These are phyloP conservation scores for Candida xiaguanensis DNA, from an alignment of 805 yeast genomes.

Conservation along the genomic window DNA sequence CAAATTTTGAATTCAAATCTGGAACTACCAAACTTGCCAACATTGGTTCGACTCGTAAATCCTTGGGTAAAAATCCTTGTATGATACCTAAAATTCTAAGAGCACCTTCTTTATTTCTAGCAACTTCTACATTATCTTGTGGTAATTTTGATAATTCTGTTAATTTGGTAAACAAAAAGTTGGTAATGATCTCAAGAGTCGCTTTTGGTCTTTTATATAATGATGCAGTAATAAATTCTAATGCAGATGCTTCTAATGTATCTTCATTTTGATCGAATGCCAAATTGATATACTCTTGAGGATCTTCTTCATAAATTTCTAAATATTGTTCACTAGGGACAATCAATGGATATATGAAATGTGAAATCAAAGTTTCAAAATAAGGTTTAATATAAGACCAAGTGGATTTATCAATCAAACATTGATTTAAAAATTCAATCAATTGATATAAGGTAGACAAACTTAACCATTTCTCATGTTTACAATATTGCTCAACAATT, in stretches of 20 bases:
- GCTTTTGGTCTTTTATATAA: constrained; percentile 62
- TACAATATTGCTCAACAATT: constrained; percentile 73
- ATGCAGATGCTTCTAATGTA: constrained; percentile 78
- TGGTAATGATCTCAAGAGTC: constrained; percentile 57
- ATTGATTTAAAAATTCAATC: constrained; percentile 50
- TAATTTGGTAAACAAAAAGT: constrained; percentile 47
- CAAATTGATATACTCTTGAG: constrained; percentile 80
- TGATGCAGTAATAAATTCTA: constrained; percentile 66
- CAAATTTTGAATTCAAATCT: constrained; percentile 55
- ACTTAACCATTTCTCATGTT: constrained; percentile 63
- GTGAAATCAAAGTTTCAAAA: constrained; percentile 59
- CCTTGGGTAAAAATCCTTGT: constrained; percentile 53
- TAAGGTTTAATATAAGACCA: constrained; percentile 70
- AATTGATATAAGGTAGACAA: constrained; percentile 61
- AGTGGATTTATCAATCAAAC: constrained; percentile 49
- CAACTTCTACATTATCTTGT: constrained; percentile 42
- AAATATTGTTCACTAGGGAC: constrained; percentile 65
- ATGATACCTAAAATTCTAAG: constrained; percentile 76
- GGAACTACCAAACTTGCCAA: constrained; percentile 66
- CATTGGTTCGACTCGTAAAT: constrained; percentile 72
- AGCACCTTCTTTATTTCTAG: constrained; percentile 71
- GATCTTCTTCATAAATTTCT: constrained; percentile 80
- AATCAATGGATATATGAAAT: constrained; percentile 71
- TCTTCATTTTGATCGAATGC: constrained; percentile 57
- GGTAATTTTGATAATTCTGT: constrained; percentile 26